Evolutionary conservation across 495 filamentous ascomycete species (phyloP), one percentile per base, ranked within the genome.

Genomic region (Penicillium pulvis): DNA sequence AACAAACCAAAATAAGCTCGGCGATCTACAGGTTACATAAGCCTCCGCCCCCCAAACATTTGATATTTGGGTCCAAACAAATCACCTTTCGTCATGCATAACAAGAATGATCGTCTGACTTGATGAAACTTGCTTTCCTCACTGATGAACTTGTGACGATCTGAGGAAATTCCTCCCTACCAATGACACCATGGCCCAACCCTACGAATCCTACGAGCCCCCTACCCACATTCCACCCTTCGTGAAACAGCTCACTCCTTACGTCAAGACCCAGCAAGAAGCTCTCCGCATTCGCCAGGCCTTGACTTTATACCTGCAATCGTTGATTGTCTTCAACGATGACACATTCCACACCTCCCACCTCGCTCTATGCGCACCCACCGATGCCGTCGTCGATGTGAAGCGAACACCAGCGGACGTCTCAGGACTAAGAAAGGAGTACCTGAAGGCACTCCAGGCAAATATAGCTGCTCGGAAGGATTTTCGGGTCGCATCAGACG

Each of bases 371-470:
- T 74, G 65, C 54, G 71, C 68, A n/a, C 71, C 78, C 9, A 55
- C 65, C 33, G 69, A 75, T 51, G 68, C 67, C 35, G 68, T 73
- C 46, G 50, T 57, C 9, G 68, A 65, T 17, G 77, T 81, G 42
- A 73, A 73, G 53, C 71, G 66, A 20, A 69, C 75, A 41, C 75
- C 77, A 19, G 51, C 62, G 46, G 74, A 77, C 17, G 24, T 81
- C 12, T 64, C 72, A 33, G 77, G 75, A 12, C 60, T 77, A 46
- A 59, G 76, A 57, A 79, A 63, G 56, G 75, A 84, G 56, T 89
- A 87, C 53, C 65, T 87, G 44, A 72, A 85, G 42, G 84, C 84
- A 4, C 66, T 87, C n/a, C 74, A 75, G 55, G 83, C 79, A 41
- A 86, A 87, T 59, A 67, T 85, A 36, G 75, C 77, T 42, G 83